Evolutionary conservation across 257 asterid genomes (phyloP), one percentile per base, ranked within the genome.

Genomic region (Petunia axillaris): DNA sequence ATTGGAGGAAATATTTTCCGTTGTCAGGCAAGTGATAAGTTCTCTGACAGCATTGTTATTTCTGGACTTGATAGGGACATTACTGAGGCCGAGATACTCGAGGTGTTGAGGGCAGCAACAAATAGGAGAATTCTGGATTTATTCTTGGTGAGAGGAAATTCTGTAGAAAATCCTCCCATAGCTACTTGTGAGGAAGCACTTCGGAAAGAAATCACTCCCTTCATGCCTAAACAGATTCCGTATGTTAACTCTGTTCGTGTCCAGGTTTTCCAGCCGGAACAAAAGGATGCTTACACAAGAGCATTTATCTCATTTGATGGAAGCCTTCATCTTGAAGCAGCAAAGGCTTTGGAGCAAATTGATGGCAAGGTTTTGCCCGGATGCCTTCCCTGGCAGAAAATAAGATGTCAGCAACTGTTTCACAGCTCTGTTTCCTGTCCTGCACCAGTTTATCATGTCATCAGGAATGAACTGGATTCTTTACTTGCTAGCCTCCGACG

Each of bases 241-340:
- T 91, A 83, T 63, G 89, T 87, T 55, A 89, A 75, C 71, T 81
- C 79, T 79, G 88, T 90, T 84, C 87, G 89, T 39, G 97, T 94
- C 81, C 90, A 94, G 88, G 98, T 96, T 64, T 90, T 85, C 82
- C 83, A 78, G 35, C 97, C 98, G 3, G 89, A 88, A 77, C 89
- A 85, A 35, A 87, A 81, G 52, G 95, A 90, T 79, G 5, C 8
- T 79, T 91, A 75, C 79, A 86, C 88, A 92, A 88, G 84, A 87
- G 98, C 99, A 75, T 1, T 78, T 1, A 87, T 96, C 64, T 89
- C 84, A 77, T 96, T 96, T 82, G 97, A 96, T 84, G 97, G 97
- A 63, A 89, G 85, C 86, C 87, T 94, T 70, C 97, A 92, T 85
- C 85, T 91, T 88, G 98, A 92, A 88, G 99, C 98, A 43, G 99